Conservation (phyloP, 306 rosid genomes). For the Fragaria iinumae region DNA sequence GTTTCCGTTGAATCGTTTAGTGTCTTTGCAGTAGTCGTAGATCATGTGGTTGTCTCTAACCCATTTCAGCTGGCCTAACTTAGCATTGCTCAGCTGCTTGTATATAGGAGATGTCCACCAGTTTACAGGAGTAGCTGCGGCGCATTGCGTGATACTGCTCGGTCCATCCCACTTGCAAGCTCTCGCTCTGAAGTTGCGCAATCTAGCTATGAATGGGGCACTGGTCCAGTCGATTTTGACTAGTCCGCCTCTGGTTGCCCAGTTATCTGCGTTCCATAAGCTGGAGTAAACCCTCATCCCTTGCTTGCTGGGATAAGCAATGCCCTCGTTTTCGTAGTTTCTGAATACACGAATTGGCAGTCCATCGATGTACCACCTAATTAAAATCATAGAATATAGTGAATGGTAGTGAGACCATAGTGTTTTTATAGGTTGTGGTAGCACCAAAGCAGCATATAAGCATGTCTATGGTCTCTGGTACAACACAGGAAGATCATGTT, state of each 20-base stretch:
- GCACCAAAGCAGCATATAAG: not conserved
- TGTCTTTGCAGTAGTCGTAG: conserved; percentile 76
- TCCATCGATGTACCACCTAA: conserved; percentile 81
- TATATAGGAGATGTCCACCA: conserved; percentile 67
- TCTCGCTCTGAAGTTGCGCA: conserved; percentile 57
- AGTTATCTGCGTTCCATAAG: conserved; percentile 72
- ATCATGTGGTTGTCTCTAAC: conserved; percentile 57
- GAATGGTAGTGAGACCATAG: not conserved
- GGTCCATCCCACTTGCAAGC: conserved; percentile 73
- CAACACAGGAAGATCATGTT: not conserved
- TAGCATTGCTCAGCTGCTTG: conserved; percentile 36
- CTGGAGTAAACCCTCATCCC: conserved; percentile 72
- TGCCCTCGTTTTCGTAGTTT: conserved; percentile 55
- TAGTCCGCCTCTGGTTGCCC: conserved; percentile 87
- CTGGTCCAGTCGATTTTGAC: conserved; percentile 58
- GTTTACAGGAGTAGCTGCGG: conserved; percentile 41
- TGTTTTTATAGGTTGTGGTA: not conserved
- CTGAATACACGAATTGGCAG: conserved; percentile 74
- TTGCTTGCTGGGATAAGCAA: conserved; percentile 68
- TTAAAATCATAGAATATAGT: conserved; percentile 19
- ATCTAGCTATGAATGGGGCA: conserved; percentile 67
- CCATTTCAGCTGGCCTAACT: conserved; percentile 51
- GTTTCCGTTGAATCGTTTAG: conserved; percentile 51
- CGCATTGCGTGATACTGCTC: conserved; percentile 51
- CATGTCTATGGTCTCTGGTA: not conserved